Evolutionary conservation across 2,329 filamentous ascomycete species (phyloP), one percentile per base, ranked within the genome.

Genomic region (Cladobotryum protrusum): DNA sequence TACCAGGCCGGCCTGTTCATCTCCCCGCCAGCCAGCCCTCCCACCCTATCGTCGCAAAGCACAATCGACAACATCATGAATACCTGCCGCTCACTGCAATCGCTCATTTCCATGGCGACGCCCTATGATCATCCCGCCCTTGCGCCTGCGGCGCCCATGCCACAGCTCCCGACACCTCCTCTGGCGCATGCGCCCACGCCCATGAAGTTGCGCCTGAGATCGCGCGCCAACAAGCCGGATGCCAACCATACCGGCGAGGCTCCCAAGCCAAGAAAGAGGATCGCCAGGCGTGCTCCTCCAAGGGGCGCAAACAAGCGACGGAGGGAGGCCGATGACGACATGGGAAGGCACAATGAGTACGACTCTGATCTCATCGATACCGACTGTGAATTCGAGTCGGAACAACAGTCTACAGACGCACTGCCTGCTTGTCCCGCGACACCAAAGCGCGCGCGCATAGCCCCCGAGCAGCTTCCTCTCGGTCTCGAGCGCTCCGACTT

Each of bases 41-140:
- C 77, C 5, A 68, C 71, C 29, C 59, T 69, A 42, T 73, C 72
- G 36, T 63, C 74, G 18, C 69, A 74, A 53, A 67, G 67, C 46
- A 67, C 76, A 17, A 67, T 82, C 56, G 72, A 70, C 61, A 78
- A 77, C 65, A 74, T 84, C 60, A 76, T 81, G 64, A 74, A 70
- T 53, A 78, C 79, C 43, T 84, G 81, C 62, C 79, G 78, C 63
- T 78, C 76, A 5, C 74, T 84, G 1, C 81, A 85, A 60, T 76
- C 76, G 2, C 77, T 83, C 59, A 72, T 83, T 52, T 43, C 50
- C 34, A 49, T 52, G 50, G 46, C 43, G 24, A 13, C 50, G 13
- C 29, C 40, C 40, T 41, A 11, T 41, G 46, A 49, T 35, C 40
- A 45, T 35, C 18, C 33, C 43, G 41, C 61, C 39, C 55, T 63